phyloP scores from a whole-genome alignment of 768 basidiomycete genomes.

The Lactarius akahatsu region DNA sequence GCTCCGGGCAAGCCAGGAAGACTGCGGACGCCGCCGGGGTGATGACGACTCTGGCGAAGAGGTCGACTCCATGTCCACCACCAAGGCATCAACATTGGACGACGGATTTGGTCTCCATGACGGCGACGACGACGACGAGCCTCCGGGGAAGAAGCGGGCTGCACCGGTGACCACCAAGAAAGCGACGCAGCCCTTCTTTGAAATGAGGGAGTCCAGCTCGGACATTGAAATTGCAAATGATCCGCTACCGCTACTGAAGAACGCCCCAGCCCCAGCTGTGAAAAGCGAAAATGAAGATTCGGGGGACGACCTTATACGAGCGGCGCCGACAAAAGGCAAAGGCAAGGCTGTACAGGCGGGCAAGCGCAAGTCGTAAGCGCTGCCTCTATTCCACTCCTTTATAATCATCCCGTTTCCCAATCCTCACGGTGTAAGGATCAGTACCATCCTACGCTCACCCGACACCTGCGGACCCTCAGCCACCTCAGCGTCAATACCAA shows the following conservation, averaged over 20 bases:
- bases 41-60: too few species aligned
- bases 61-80: too few species aligned
- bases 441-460: too few species aligned
- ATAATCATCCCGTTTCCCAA: too few species aligned
- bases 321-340: conserved; percentile 42
- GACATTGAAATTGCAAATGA: conserved; percentile 35
- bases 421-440: too few species aligned
- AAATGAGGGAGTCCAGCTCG: conserved; percentile 30
- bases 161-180: conserved; percentile 8
- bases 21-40: too few species aligned
- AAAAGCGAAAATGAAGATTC: conserved; percentile 41
- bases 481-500: too few species aligned
- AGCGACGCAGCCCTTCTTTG: conserved; percentile 15
- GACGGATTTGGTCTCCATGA: conserved; percentile 27
- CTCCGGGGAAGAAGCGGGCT: too few species aligned
- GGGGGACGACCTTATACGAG: conserved; percentile 37
- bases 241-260: conserved; percentile 26
- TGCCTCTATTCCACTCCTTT: not conserved
- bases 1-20: too few species aligned
- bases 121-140: conserved; percentile 11
- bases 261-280: conserved; percentile 11
- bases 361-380: conserved; percentile 70
- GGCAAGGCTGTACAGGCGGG: conserved; percentile 43
- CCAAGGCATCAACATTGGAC: conserved; percentile 29
- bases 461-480: too few species aligned